These are phyloP conservation scores for Aspergillus neoniger DNA, from an alignment of 2,329 filamentous ascomycete genomes.

Conservation along the genomic window DNA sequence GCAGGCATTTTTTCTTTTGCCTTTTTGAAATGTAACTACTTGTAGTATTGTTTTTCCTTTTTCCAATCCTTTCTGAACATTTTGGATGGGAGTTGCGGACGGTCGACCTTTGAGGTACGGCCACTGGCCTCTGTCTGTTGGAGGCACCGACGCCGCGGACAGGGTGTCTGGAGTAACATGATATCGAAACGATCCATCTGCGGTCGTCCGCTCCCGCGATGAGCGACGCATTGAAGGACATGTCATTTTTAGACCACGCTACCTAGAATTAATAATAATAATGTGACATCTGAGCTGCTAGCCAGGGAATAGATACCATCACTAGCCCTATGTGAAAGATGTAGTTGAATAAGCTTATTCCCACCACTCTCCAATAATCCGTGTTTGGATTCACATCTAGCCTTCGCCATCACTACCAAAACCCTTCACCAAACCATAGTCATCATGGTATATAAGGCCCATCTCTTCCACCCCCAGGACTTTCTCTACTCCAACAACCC, in stretches of 20 bases:
- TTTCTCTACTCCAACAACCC: too few species aligned
- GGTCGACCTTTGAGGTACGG: conserved; percentile 2
- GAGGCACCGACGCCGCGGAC: conserved; percentile 3
- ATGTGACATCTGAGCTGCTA: conserved; percentile 13
- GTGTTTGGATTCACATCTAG: not conserved
- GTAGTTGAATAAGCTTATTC: not conserved
- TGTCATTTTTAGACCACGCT: conserved; percentile 23
- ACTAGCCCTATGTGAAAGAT: not conserved
- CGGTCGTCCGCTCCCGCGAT: conserved; percentile 11
- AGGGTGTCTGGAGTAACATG: conserved; percentile 20
- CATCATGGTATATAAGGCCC: not conserved
- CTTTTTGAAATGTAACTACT: conserved; percentile 19
- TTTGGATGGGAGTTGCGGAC: conserved; percentile 11
- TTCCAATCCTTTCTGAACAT: conserved; percentile 7
- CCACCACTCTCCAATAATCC: not conserved
- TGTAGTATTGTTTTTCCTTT: conserved; percentile 10
- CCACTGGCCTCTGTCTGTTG: not conserved
- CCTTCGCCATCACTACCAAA: not conserved
- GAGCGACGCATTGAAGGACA: conserved; percentile 18
- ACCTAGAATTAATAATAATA: conserved; percentile 29
- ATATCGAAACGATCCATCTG: conserved; percentile 24
- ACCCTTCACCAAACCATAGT: not conserved
- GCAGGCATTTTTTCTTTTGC: conserved; percentile 13
- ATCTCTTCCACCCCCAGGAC: not conserved
- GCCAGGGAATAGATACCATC: not conserved